Evolutionary conservation across 306 rosid species (phyloP).

Genomic region (Oxytropis ochrocephala): DNA sequence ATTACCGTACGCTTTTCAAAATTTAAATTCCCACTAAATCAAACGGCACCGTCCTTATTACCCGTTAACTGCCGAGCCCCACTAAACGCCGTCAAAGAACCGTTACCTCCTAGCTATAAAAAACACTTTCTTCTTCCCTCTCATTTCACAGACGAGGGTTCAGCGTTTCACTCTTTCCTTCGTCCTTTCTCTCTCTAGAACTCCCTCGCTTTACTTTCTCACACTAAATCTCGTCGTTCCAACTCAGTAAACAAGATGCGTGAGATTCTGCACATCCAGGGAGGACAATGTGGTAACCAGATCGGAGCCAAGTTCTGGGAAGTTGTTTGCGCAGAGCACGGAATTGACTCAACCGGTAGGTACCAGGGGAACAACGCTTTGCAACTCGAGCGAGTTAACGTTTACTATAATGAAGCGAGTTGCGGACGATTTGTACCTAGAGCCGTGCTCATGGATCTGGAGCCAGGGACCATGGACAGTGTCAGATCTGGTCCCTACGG

Average conservation of each 20-base stretch:
- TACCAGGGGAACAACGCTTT: slow-evolving; percentile 37
- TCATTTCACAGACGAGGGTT: background rate
- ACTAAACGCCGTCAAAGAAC: slow-evolving; percentile 26
- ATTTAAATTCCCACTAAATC: slow-evolving; percentile 40
- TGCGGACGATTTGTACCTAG: slow-evolving; percentile 49
- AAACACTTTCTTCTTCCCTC: background rate
- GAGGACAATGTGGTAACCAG: slow-evolving; percentile 48
- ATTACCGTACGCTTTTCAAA: slow-evolving; percentile 11
- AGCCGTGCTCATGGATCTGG: slow-evolving; percentile 50
- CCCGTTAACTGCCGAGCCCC: background rate
- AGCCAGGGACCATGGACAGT: slow-evolving; percentile 62
- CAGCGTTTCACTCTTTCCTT: background rate
- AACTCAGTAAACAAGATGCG: slow-evolving; percentile 38
- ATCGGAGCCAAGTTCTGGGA: slow-evolving; percentile 45
- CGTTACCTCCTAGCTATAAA: slow-evolving; percentile 32
- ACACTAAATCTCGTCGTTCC: background rate
- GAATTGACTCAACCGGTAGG: slow-evolving; percentile 42
- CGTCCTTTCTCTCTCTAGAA: background rate
- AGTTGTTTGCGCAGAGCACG: slow-evolving; percentile 56
- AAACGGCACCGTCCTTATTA: slow-evolving; percentile 30
- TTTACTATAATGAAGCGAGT: slow-evolving; percentile 60
- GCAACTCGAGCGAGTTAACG: slow-evolving; percentile 52
- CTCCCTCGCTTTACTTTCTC: background rate
- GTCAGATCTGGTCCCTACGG: slow-evolving; percentile 48
- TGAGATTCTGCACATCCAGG: slow-evolving; percentile 57